These are phyloP conservation scores for Ophiocordyceps robertsii DNA, from an alignment of 2,329 filamentous ascomycete genomes.

Conservation along the genomic window DNA sequence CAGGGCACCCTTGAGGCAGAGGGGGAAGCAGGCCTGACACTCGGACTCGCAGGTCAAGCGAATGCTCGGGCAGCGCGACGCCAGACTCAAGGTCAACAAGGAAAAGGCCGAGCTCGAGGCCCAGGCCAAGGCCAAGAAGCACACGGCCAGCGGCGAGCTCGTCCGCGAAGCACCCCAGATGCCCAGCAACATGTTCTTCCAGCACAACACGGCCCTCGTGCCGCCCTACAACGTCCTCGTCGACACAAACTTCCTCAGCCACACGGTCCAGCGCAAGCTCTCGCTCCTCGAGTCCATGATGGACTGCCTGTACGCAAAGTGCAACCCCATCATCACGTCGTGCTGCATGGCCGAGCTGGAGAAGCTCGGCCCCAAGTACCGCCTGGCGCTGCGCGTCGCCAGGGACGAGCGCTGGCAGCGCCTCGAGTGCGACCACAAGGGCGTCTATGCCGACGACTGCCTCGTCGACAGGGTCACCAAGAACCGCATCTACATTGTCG, in stretches of 20 bases:
- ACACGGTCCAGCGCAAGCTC: conserved; percentile 84
- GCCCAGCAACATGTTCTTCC: conserved; percentile 75
- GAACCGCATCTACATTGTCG: conserved; percentile 66
- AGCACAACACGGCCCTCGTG: conserved; percentile 73
- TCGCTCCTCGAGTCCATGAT: conserved; percentile 80
- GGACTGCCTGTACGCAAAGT: conserved; percentile 88
- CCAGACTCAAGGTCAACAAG: conserved; percentile 69
- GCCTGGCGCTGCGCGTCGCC: conserved; percentile 74
- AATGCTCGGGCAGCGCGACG: conserved; percentile 70
- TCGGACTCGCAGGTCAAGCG: conserved; percentile 50
- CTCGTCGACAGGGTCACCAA: conserved; percentile 63
- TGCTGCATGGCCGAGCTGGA: conserved; percentile 75
- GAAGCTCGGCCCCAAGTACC: conserved; percentile 79
- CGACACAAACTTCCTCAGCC: conserved; percentile 83
- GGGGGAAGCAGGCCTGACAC: conserved; percentile 2
- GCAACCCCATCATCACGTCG: conserved; percentile 70
- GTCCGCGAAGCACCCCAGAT: conserved; percentile 72
- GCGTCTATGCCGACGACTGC: conserved; percentile 71
- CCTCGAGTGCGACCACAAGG: conserved; percentile 81
- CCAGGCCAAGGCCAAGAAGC: conserved; percentile 41
- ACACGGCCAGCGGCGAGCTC: conserved; percentile 43
- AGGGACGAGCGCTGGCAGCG: conserved; percentile 81
- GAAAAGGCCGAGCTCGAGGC: conserved; percentile 46
- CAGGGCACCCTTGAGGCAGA: not conserved
- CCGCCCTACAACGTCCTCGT: conserved; percentile 55